Conservation (phyloP, 257 asterid genomes). For the Gentiana straminea region DNA sequence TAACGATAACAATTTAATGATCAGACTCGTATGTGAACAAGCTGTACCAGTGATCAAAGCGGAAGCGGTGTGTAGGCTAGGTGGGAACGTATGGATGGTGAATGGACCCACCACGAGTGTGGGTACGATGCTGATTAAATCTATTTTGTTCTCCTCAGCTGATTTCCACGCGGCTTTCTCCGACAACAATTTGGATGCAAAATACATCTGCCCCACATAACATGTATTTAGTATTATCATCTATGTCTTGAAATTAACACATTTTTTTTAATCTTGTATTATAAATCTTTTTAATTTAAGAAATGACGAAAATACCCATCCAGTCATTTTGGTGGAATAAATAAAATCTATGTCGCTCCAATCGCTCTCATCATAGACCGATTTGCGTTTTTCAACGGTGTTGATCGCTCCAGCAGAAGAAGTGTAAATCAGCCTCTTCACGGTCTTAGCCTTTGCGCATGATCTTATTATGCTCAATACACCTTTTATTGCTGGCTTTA, state of each 20-base stretch:
- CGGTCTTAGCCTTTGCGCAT: constrained; percentile 70
- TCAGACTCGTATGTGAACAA: too few relatives aligned
- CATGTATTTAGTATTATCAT: too few relatives aligned
- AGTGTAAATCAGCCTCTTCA: constrained; percentile 68
- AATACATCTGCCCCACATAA: constrained; percentile 56
- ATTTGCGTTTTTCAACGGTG: constrained; percentile 45
- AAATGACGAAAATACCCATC: constrained; percentile 46
- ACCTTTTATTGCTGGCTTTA: constrained; percentile 78
- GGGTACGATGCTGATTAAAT: constrained; percentile 73
- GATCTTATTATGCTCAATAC: constrained; percentile 60
- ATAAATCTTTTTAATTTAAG: too few relatives aligned
- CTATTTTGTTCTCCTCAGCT: constrained; percentile 44
- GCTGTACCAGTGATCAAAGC: constrained; percentile 59
- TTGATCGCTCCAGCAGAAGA: constrained; percentile 82
- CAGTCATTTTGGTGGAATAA: constrained; percentile 74
- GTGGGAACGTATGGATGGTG: constrained; percentile 65
- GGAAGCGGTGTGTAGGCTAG: constrained; percentile 82
- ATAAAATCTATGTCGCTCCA: constrained; percentile 85
- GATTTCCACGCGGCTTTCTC: constrained; percentile 64
- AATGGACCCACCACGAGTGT: constrained; percentile 86
- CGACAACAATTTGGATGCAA: constrained; percentile 67
- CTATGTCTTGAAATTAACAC: too few relatives aligned
- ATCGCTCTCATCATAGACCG: constrained; percentile 53
- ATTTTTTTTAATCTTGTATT: too few relatives aligned
- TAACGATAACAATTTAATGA: too few relatives aligned